Conservation (phyloP, 352 stramenopile species). For the Pythium scleroteichum region DNA sequence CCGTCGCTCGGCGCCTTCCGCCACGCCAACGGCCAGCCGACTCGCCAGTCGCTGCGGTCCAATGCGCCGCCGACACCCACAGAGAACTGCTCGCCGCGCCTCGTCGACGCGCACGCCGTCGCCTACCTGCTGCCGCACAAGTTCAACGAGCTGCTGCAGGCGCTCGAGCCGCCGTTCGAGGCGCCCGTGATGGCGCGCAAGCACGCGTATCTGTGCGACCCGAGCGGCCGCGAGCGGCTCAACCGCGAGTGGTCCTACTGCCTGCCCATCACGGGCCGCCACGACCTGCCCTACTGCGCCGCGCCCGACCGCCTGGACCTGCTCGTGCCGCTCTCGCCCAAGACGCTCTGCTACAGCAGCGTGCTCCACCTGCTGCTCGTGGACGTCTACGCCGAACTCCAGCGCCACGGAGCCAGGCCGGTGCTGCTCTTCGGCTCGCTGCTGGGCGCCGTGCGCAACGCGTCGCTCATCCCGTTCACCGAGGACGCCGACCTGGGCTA, state of each 20-base stretch:
- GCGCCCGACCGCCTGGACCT: slow-evolving; percentile 49
- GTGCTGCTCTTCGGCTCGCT: slow-evolving; percentile 46
- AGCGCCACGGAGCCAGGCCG: slow-evolving; percentile 27
- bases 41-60: neutral
- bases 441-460: slow-evolving; percentile 49
- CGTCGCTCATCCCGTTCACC: slow-evolving; percentile 51
- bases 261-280: slow-evolving; percentile 46
- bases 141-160: slow-evolving; percentile 20
- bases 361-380: slow-evolving; percentile 56
- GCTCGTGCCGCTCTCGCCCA: slow-evolving; percentile 29
- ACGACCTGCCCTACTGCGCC: slow-evolving; percentile 48
- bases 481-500: slow-evolving; percentile 55
- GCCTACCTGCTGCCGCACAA: slow-evolving; percentile 7
- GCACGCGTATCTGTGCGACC: slow-evolving; percentile 23
- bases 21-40: neutral
- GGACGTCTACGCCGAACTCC: slow-evolving; percentile 51
- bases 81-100: slow-evolving; percentile 2
- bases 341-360: slow-evolving; percentile 45
- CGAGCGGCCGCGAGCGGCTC: slow-evolving; percentile 10
- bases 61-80: neutral
- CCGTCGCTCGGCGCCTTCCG: neutral
- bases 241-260: slow-evolving; percentile 39
- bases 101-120: slow-evolving; percentile 11
- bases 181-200: slow-evolving; percentile 30
- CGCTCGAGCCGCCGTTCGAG: slow-evolving; percentile 6